Conservation (phyloP, 805 yeast species). For the Candida qinlingensis region DNA sequence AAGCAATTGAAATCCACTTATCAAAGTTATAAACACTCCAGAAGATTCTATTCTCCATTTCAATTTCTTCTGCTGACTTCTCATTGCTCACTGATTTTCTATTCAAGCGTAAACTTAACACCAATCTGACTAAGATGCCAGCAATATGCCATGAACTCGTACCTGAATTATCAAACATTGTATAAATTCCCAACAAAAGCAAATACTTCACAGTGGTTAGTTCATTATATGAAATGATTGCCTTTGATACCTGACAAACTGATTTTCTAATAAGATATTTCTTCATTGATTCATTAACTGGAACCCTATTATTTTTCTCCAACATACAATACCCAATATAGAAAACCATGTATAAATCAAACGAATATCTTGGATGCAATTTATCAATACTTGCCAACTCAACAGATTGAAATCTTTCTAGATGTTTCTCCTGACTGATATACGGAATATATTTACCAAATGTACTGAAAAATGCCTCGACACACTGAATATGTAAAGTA, state of each 20-base stretch:
- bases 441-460: slow-evolving; percentile 9
- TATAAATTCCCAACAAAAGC: slow-evolving; percentile 41
- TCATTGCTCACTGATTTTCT: slow-evolving; percentile 24
- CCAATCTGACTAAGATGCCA: slow-evolving; percentile 41
- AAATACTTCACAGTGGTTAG: slow-evolving; percentile 37
- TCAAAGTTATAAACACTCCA: slow-evolving; percentile 41
- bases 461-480: slow-evolving; percentile 7
- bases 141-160: slow-evolving; percentile 48
- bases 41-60: slow-evolving; percentile 34
- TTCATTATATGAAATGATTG: slow-evolving; percentile 33
- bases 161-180: slow-evolving; percentile 46
- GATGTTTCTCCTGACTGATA: slow-evolving; percentile 7
- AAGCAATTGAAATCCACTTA: slow-evolving; percentile 40
- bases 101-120: slow-evolving; percentile 42
- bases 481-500: slow-evolving; percentile 2
- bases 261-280: slow-evolving; percentile 38
- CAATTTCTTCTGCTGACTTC: slow-evolving; percentile 21
- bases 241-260: slow-evolving; percentile 33
- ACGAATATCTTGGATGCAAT: slow-evolving; percentile 28
- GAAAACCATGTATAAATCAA: slow-evolving; percentile 47
- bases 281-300: slow-evolving; percentile 32
- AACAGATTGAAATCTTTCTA: slow-evolving; percentile 37
- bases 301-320: slow-evolving; percentile 34
- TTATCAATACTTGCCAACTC: slow-evolving; percentile 16
- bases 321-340: slow-evolving; percentile 51